Evolutionary conservation across 352 stramenopile genomes (phyloP).

Genomic region (Phytophthora lateralis): DNA sequence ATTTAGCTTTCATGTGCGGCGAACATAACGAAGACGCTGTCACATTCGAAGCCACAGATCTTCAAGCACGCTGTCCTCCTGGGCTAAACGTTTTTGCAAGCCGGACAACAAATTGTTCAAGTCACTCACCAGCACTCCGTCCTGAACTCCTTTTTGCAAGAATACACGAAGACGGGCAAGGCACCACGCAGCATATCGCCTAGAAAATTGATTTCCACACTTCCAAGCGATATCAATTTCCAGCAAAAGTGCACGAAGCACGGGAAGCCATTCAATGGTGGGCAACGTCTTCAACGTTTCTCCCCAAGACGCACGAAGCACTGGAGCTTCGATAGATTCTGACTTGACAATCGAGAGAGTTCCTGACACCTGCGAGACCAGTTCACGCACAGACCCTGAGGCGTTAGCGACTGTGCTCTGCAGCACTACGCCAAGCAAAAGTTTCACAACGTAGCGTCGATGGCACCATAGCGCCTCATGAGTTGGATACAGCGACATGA

Average conservation of each 20-base stretch:
- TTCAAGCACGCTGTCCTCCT: conserved; percentile 34
- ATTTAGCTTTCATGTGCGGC: too few relatives aligned
- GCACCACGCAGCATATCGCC: conserved; percentile 61
- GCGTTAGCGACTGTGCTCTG: not conserved
- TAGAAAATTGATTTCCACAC: conserved; percentile 43
- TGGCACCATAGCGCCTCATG: conserved; percentile 85
- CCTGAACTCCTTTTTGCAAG: not conserved
- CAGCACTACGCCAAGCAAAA: conserved; percentile 31
- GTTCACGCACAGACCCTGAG: conserved; percentile 1
- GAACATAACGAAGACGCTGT: not conserved
- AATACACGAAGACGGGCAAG: conserved; percentile 35
- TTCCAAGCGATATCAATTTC: conserved; percentile 56
- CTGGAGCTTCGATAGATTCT: conserved; percentile 6
- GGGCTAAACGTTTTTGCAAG: conserved; percentile 15
- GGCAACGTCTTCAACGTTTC: conserved; percentile 18
- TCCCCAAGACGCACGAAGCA: conserved; percentile 23
- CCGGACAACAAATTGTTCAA: conserved; percentile 17
- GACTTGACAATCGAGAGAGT: conserved; percentile 2
- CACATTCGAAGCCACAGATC: conserved; percentile 34
- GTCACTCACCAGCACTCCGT: conserved; percentile 2
- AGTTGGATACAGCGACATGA: conserved; percentile 52
- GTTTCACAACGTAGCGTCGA: conserved; percentile 66
- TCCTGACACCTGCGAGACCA: conserved; percentile 9
- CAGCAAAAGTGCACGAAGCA: conserved; percentile 27
- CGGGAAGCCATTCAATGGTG: conserved; percentile 1